Base-by-base conservation (phyloP, 371 early-diverging fungal genomes). In the Syncephalastrum sp. region DNA sequence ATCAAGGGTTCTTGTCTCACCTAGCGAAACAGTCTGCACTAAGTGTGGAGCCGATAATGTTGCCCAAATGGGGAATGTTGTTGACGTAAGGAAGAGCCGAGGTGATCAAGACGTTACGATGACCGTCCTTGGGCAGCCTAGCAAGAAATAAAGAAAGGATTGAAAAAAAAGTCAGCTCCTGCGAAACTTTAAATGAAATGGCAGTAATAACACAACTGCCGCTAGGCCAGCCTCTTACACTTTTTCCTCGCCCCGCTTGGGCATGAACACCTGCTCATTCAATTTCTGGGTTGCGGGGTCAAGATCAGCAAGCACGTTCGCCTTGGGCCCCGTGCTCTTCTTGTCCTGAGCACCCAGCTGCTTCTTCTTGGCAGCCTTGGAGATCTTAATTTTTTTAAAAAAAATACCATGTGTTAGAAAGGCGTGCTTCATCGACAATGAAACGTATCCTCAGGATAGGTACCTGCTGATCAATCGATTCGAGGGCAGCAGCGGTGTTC, bases 61-160 rank as follows among this genome's bases (percentile, higher is more conserved):
- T 99, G 69, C 99, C 99, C 70, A 99, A 85, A 67, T 99, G 99
- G 50, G 99, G 99, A 54, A 97, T 91, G 71, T 99, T 99, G 86
- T 99, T 99, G 56, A 99, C 99, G 73, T 99, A 99, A 17, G 99
- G 99, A 54, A 99, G 83, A 15, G 99, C 99, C 47, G 91, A 90
- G 16, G 99, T 99, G 61, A 99, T 92, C 69, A 99, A 77, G 50
- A 98, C 72, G 74, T 98, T 98, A 47, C 87, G 83, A 61, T 86
- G 72, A 16, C 84, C 88, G 0, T 79, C 77, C 17, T 80, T 75
- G 24, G 93, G 92, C 21, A 84, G 75, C 48, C 86, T 84, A 59
- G 14, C 4, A 27, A 7, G n/a, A 16, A 33, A 33, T 33, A 33
- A 33, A 33, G 21, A 21, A 21, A 21, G 21, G 21, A 21, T 21